Evolutionary conservation across 257 asterid species (phyloP), one percentile per base, ranked within the genome.

Genomic region (Nemophila menziesii): DNA sequence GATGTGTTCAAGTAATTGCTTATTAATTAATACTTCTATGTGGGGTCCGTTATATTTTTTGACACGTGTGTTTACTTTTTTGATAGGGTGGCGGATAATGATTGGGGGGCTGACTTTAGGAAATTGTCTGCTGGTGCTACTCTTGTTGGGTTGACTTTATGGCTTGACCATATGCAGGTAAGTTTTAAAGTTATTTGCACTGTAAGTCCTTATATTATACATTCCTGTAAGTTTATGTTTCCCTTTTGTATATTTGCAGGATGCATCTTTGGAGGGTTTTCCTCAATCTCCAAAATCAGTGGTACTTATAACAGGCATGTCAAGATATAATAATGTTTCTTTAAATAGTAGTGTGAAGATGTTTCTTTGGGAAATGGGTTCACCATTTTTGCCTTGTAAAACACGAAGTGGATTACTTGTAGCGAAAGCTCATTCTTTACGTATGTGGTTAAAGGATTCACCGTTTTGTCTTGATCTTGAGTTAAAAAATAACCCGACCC

Each of bases 121-220:
- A 84, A 84, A 66, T 52, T 89, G 58, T 89, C 98, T 12, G 93
- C 87, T 16, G 98, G 95, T 39, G 96, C 96, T 66, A 92, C 96
- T 66, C 83, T 89, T 49, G 93, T 80, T 47, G 98, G 82, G 33
- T 72, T 89, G 19, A 89, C 96, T 60, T 60, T 89, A 57, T 89
- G 98, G 98, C 94, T 89, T 46, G 98, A 89, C 72, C 92, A 61
- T 71, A 84, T 89, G 98, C 98, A 84, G 98, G 98, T 66, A 63
- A 40, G 42, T 53, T 51, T 58, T 23, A 26, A 13, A 29, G 36
- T 29, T 29, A 29, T 29, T 29, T 7, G 8, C 8, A 29, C 36
- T 29, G 12, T 29, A 2, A 29, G 36, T 29, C 1, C 12, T 29
- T 29, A 26, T 2, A 29, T 13, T 29, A 7, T 29, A 12, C 8